phyloP scores from a whole-genome alignment of 805 yeast species.

The Ogataea minuta region DNA sequence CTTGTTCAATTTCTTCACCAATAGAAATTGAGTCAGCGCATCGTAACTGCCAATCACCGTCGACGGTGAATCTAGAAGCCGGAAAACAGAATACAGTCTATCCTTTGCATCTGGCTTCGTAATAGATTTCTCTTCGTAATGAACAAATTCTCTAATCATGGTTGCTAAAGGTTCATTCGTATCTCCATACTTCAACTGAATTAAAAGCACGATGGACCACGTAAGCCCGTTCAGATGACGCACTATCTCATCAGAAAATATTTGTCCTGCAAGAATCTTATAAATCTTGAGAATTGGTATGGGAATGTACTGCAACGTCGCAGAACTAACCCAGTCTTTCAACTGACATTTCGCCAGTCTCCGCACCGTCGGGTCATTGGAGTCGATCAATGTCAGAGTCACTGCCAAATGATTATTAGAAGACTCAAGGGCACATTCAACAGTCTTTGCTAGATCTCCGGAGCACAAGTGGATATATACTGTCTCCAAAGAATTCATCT shows the following conservation, averaged over 20 bases:
- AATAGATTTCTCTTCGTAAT: constrained; percentile 9
- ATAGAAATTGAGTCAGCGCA: constrained; percentile 25
- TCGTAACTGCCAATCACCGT: constrained; percentile 15
- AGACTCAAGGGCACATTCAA: constrained; percentile 55
- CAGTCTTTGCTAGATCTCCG: constrained; percentile 62
- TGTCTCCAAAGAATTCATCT: constrained; percentile 44
- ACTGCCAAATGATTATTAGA: constrained; percentile 70
- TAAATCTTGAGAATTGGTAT: constrained; percentile 54
- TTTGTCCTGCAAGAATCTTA: constrained; percentile 58
- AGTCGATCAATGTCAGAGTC: constrained; percentile 65
- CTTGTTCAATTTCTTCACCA: constrained; percentile 27
- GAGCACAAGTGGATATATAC: constrained; percentile 50
- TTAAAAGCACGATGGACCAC: constrained; percentile 64
- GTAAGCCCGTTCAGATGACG: constrained; percentile 47
- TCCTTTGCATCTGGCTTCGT: constrained; percentile 12
- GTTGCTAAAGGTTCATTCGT: constrained; percentile 35
- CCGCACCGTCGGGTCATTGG: constrained; percentile 60
- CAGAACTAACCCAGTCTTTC: constrained; percentile 56
- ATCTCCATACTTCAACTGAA: constrained; percentile 64
- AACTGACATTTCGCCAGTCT: constrained; percentile 61
- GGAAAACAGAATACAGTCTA: constrained; percentile 17
- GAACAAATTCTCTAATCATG: constrained; percentile 30
- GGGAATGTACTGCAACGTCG: constrained; percentile 48
- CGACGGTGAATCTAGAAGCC: constrained; percentile 14
- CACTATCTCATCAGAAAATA: constrained; percentile 30